A percentile compares a stretch with the other conserved stretches of the same genome.
These are phyloP conservation scores for Ophiocordyceps unilateralis DNA, from an alignment of 2,329 filamentous ascomycete genomes.

Conservation along the genomic window DNA sequence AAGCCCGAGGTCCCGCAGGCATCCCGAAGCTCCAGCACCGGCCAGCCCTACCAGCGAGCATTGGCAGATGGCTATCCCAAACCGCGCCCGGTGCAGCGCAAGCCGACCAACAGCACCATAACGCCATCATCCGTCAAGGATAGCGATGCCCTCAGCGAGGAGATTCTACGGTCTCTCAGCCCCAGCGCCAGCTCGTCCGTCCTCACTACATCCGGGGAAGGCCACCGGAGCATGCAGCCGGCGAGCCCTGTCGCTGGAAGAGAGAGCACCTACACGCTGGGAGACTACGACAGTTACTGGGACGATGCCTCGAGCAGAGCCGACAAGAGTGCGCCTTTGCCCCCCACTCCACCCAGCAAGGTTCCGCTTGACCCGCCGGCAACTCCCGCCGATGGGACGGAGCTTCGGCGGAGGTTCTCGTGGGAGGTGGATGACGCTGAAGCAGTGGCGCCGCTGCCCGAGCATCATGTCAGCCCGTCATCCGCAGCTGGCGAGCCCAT, in stretches of 20 bases:
- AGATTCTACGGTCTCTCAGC: slow-evolving; percentile 55
- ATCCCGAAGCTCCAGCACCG: background rate
- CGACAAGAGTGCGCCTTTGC: slow-evolving; percentile 3
- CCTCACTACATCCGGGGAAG: slow-evolving; percentile 3
- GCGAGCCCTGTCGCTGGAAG: slow-evolving; percentile 10
- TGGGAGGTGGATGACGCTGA: slow-evolving; percentile 15
- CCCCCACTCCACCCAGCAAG: background rate
- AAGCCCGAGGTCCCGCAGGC: background rate
- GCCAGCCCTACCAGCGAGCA: slow-evolving; percentile 3
- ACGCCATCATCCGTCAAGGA: slow-evolving; percentile 43
- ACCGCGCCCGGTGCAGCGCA: slow-evolving; percentile 19
- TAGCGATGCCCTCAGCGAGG: slow-evolving; percentile 53
- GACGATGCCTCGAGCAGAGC: slow-evolving; percentile 15
- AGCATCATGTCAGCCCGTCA: background rate
- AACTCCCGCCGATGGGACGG: slow-evolving; percentile 1
- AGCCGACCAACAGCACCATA: slow-evolving; percentile 28
- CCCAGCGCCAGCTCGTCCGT: slow-evolving; percentile 18
- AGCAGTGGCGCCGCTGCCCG: background rate
- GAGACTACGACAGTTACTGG: slow-evolving; percentile 54
- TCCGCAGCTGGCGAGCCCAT: background rate
- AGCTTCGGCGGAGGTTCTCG: slow-evolving; percentile 16
- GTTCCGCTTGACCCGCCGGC: background rate
- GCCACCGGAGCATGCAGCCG: slow-evolving; percentile 6
- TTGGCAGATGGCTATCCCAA: slow-evolving; percentile 17
- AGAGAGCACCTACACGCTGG: slow-evolving; percentile 46